Evolutionary conservation across 1,284 basidiomycete species (phyloP), one percentile per base, ranked within the genome.

Genomic region (Volvariella surrecta): DNA sequence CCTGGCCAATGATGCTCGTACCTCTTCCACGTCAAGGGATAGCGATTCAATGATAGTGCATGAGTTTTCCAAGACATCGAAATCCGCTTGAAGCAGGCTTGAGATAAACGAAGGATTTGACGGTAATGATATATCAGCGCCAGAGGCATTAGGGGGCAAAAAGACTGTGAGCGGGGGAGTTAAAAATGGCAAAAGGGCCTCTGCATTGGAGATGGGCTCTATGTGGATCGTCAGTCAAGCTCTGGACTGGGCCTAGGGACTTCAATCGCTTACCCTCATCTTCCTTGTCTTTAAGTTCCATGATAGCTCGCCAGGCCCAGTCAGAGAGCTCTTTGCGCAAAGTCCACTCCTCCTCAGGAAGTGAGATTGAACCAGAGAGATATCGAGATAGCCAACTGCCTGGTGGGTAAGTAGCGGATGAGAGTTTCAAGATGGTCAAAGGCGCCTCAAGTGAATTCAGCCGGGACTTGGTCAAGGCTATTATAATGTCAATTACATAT

Each of bases 241-340:
- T 19, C 41, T 16, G 38, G 32, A 35, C 47, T 19, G 1, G n/a
- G 16, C 32, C 22, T 6, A 44, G 44, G 47, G 15, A 31, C 30
- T 9, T 15, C 15, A 47, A 46, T 11, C 24, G 54, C 73, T 58
- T 45, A 81, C 77, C 63, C 53, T 80, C 75, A 48, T 77, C 73
- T 55, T 74, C 76, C 28, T 75, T 68, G 50, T 76, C 73, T 56
- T 75, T 79, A 35, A 85, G 67, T 51, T 80, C 80, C 9, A 71
- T 66, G n/a, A 89, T 73, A 2, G 74, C 70, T 51, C 80, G 70
- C 82, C 85, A 89, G 34, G 78, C 73, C 88, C 86, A 90, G 34
- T 71, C 75, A 4, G 82, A 78, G 13, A 89, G 65, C 3, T 71
- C 73, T 44, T 68, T 73, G 30, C 87, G 73, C 41, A 82, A 58